Conservation (phyloP, 306 rosid species). For the Lithocarpus polystachyus region DNA sequence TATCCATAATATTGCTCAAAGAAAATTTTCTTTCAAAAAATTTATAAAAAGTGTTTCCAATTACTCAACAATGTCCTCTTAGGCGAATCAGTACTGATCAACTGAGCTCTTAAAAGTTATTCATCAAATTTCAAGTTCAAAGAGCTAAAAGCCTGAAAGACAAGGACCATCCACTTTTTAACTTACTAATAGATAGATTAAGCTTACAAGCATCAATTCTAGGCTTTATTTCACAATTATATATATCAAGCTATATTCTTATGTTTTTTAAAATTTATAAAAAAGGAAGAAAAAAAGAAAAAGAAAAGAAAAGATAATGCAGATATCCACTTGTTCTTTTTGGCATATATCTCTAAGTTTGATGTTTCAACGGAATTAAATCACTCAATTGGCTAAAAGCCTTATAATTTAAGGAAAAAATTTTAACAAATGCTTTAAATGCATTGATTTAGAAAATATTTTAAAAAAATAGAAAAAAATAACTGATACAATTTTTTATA, state of each 20-base stretch:
- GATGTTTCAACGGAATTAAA: no score
- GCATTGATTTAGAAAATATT: no score
- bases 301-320: not conserved
- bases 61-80: not conserved
- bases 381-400: no score
- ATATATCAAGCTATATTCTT: not conserved
- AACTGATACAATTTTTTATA: no score
- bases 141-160: not conserved
- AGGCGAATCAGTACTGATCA: not conserved
- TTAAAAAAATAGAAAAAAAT: no score
- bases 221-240: not conserved
- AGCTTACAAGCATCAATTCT: constrained; percentile 8
- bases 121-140: not conserved
- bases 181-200: not conserved
- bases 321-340: not conserved
- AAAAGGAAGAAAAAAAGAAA: no score
- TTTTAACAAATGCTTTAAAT: no score
- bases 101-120: not conserved
- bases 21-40: no score
- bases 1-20: no score
- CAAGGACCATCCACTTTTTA: not conserved
- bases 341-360: not conserved
- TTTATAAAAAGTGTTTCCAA: no score
- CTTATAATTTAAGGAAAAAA: no score
- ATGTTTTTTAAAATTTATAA: not conserved